phyloP scores from a whole-genome alignment of 163 green algal genomes.

The Chlamydomonas reinhardtii region DNA sequence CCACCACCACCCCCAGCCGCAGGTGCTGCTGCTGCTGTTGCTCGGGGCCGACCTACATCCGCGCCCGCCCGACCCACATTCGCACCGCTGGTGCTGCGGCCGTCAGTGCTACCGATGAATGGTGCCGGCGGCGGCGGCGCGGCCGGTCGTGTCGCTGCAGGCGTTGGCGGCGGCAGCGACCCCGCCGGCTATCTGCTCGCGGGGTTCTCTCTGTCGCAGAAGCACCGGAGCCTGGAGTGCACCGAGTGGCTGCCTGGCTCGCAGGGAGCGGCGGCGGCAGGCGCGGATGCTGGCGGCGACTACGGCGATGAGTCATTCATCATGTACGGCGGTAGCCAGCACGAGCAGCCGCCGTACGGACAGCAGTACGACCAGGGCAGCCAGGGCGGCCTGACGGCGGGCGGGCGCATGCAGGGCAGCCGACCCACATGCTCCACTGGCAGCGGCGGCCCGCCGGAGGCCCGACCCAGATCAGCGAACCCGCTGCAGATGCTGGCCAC shows the following conservation, averaged over 20 bases:
- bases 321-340: no score
- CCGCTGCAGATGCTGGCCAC: not conserved
- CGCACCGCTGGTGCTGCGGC: not conserved
- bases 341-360: no score
- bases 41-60: not conserved
- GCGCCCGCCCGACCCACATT: constrained; percentile 6
- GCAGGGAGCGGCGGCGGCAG: not conserved
- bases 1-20: no score
- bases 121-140: not conserved
- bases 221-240: not conserved
- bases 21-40: no score
- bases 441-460: not conserved
- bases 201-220: constrained; percentile 14
- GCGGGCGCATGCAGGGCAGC: not conserved
- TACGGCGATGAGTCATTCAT: not conserved
- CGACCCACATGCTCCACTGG: not conserved
- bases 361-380: not conserved
- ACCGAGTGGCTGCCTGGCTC: no score
- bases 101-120: not conserved
- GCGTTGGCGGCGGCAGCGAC: not conserved
- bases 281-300: not conserved
- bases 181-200: not conserved
- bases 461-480: constrained; percentile 26
- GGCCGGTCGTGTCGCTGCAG: not conserved
- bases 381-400: constrained; percentile 9